A percentile compares a stretch with the other conserved stretches of the same genome.
phyloP scores from a whole-genome alignment of 202 grass and related monocot species.

The Bolboschoenoplectus hybrid region DNA sequence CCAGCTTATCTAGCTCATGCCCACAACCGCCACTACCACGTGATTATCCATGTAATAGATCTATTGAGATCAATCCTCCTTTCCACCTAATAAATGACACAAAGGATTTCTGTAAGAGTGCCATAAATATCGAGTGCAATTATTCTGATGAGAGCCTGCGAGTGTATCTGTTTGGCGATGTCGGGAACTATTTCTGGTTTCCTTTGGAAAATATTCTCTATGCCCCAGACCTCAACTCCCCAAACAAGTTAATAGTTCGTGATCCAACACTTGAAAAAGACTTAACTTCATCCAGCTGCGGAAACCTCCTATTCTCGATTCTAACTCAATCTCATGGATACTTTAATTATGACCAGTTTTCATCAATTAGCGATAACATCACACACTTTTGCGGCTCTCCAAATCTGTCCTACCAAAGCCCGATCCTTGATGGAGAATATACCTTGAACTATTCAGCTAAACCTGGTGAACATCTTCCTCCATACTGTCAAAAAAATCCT shows the following conservation, averaged over 20 bases:
- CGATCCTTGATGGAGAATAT: not conserved
- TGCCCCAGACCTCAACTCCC: no score
- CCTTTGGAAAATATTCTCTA: not conserved
- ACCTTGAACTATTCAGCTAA: not conserved
- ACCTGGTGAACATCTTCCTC: not conserved
- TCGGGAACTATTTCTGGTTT: not conserved
- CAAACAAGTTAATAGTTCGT: not conserved
- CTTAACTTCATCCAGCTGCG: slow-evolving; percentile 5
- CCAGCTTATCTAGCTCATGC: not conserved
- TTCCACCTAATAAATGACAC: not conserved
- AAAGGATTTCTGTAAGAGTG: not conserved
- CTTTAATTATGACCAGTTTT: not conserved
- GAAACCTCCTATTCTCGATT: not conserved
- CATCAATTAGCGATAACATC: not conserved
- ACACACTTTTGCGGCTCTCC: not conserved
- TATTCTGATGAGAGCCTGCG: no score
- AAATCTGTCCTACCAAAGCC: not conserved
- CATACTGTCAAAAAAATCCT: not conserved
- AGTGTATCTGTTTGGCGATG: not conserved
- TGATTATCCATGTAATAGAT: slow-evolving; percentile 15
- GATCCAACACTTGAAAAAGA: not conserved
- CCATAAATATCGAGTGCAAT: not conserved
- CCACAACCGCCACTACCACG: no score
- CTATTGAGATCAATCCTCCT: slow-evolving; percentile 34
- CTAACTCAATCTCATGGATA: not conserved